Evolutionary conservation across 257 asterid species (phyloP).

Genomic region (Nicotiana sylvestris): DNA sequence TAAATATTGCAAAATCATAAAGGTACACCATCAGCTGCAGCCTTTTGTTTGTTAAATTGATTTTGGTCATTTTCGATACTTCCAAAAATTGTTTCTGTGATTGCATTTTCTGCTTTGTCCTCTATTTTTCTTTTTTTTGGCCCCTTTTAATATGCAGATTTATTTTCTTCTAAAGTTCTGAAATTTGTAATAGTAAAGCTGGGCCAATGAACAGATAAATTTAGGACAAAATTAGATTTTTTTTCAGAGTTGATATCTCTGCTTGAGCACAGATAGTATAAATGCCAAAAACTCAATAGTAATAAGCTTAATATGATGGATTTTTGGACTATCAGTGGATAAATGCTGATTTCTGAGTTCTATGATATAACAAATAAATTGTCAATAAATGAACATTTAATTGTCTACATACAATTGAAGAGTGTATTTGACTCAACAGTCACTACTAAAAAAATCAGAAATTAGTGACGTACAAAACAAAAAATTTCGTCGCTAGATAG

Average conservation of each 20-base stretch:
- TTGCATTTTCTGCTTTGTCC: conserved; percentile 24
- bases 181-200: neutral
- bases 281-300: neutral
- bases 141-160: neutral
- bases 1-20: conserved; percentile 17
- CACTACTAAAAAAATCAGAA: no score
- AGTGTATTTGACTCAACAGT: no score
- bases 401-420: neutral
- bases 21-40: conserved; percentile 22
- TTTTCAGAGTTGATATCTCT: conserved; percentile 9
- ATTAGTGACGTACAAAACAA: no score
- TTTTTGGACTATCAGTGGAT: neutral
- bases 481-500: no score
- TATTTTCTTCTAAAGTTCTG: neutral
- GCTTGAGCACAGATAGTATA: neutral
- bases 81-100: conserved; percentile 16
- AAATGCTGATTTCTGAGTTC: neutral
- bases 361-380: neutral
- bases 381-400: neutral
- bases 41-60: conserved; percentile 26
- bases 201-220: conserved; percentile 10
- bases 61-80: conserved; percentile 26
- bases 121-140: neutral
- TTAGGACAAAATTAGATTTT: neutral
- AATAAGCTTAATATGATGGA: neutral